A percentile compares a stretch with the other conserved stretches of the same genome.
Evolutionary conservation across 192 early-diverging fungal species (phyloP).

Genomic region (Backusella morwellensis): DNA sequence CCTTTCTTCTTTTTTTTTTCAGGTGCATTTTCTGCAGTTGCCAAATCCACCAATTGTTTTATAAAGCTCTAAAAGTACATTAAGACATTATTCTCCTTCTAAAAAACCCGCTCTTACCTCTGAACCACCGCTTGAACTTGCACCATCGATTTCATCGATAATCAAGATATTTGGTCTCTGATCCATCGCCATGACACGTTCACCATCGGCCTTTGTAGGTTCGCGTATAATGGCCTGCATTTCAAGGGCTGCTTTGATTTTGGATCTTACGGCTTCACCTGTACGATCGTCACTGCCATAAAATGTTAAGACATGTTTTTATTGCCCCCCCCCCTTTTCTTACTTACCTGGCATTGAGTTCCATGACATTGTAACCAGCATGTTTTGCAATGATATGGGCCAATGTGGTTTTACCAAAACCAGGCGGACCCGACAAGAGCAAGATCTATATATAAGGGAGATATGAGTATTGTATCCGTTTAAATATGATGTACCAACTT

Average conservation of each 20-base stretch:
- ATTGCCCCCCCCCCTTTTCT: conserved; percentile 11
- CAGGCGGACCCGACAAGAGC: conserved; percentile 87
- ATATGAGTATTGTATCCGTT: no score
- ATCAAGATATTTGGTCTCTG: conserved; percentile 80
- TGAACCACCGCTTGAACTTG: conserved; percentile 63
- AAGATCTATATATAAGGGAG: conserved; percentile 37
- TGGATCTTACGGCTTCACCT: conserved; percentile 65
- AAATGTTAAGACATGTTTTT: no score
- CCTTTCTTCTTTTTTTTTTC: conserved; percentile 20
- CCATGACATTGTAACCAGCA: conserved; percentile 87
- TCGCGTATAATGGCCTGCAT: conserved; percentile 64
- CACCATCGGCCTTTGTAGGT: conserved; percentile 9
- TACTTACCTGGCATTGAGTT: conserved; percentile 84
- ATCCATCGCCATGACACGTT: conserved; percentile 23
- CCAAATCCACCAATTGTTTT: conserved; percentile 72
- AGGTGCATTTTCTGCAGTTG: conserved; percentile 26
- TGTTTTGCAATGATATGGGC: conserved; percentile 90
- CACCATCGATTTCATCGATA: conserved; percentile 98
- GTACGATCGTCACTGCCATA: conserved; percentile 79
- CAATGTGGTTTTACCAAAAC: conserved; percentile 95
- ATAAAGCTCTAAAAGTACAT: conserved; percentile 68
- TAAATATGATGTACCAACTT: background rate
- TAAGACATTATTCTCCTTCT: background rate
- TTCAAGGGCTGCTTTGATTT: conserved; percentile 75
- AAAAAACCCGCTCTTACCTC: conserved; percentile 39